Evolutionary conservation across 2,329 filamentous ascomycete species (phyloP).

Genomic region (Pyricularia pennisetigena): DNA sequence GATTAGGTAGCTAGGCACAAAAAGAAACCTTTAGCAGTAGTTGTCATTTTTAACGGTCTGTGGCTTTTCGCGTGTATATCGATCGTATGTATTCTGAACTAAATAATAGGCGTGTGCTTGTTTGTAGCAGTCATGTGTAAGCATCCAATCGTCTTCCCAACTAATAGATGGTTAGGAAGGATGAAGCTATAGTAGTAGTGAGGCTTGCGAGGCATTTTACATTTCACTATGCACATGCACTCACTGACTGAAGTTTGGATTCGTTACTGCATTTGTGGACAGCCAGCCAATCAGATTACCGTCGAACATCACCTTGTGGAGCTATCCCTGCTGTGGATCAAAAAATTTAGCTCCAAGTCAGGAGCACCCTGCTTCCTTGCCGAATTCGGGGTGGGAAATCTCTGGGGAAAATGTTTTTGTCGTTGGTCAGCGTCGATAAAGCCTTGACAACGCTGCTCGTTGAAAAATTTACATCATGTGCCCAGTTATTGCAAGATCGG

Average conservation of each 20-base stretch:
- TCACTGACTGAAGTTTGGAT: not conserved
- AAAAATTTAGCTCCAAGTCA: not conserved
- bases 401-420: not conserved
- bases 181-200: no score
- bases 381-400: conserved; percentile 1
- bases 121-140: not conserved
- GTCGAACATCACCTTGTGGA: not conserved
- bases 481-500: not conserved
- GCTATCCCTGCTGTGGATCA: not conserved
- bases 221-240: not conserved
- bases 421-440: not conserved
- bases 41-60: not conserved
- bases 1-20: not conserved
- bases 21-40: not conserved
- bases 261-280: not conserved
- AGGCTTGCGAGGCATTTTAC: not conserved
- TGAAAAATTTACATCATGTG: not conserved
- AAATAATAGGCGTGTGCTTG: not conserved
- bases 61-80: not conserved
- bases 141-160: no score
- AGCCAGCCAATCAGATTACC: not conserved
- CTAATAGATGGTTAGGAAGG: no score
- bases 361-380: not conserved
- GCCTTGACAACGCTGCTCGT: not conserved
- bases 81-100: not conserved